Evolutionary conservation across 1,139 yeast species (phyloP).

Genomic region (Lodderomyces margitis): DNA sequence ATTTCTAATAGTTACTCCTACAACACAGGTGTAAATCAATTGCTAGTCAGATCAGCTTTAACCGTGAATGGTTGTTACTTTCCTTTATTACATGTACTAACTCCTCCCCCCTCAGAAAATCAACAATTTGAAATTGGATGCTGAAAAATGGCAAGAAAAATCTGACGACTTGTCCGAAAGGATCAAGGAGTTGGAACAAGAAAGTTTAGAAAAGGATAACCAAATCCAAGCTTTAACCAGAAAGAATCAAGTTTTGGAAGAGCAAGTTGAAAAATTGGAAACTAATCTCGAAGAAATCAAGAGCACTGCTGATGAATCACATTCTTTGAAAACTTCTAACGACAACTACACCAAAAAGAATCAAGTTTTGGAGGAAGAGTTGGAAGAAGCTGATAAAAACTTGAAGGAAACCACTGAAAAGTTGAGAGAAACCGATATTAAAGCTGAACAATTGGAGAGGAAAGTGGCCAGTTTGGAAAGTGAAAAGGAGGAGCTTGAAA

Average conservation of each 20-base stretch:
- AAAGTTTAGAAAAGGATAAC: conserved; percentile 87
- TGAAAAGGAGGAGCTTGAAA: conserved; percentile 91
- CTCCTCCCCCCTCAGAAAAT: conserved; percentile 55
- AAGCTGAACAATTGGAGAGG: conserved; percentile 96
- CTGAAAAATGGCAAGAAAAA: conserved; percentile 97
- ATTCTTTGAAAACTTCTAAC: conserved; percentile 82
- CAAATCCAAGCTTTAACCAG: conserved; percentile 90
- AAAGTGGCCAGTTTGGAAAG: conserved; percentile 88
- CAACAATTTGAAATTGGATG: conserved; percentile 86
- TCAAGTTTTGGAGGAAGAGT: conserved; percentile 87
- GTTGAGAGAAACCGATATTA: conserved; percentile 93
- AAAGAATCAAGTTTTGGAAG: conserved; percentile 88
- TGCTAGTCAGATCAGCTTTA: background rate
- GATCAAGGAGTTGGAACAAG: conserved; percentile 90
- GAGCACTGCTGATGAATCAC: conserved; percentile 90
- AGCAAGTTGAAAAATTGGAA: conserved; percentile 88
- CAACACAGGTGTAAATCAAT: background rate
- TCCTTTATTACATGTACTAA: background rate
- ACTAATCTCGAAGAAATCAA: conserved; percentile 75
- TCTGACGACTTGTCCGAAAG: conserved; percentile 81
- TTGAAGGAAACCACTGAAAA: conserved; percentile 92
- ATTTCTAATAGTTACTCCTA: background rate
- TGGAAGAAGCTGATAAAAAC: conserved; percentile 89
- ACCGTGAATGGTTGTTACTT: too few species aligned
- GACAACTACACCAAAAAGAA: conserved; percentile 92